These are phyloP conservation scores for Phytopythium sindhum DNA, from an alignment of 352 stramenopile species.

Conservation along the genomic window DNA sequence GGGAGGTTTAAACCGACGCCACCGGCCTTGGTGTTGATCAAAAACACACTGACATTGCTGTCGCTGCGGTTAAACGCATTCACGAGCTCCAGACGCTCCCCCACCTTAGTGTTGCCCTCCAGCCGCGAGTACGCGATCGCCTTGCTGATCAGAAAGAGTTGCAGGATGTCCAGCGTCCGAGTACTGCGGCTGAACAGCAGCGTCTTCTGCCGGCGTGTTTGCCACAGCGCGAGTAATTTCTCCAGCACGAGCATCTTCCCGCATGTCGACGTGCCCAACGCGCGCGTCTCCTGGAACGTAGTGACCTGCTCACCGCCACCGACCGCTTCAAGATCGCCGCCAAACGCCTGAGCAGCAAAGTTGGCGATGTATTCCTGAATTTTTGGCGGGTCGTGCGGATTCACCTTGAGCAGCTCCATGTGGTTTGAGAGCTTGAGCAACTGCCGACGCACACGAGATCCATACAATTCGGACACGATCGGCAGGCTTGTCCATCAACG, in stretches of 20 bases:
- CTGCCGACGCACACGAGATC: slow-evolving; percentile 65
- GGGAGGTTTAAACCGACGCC: slow-evolving; percentile 76
- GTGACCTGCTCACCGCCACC: slow-evolving; percentile 57
- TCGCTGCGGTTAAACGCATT: slow-evolving; percentile 67
- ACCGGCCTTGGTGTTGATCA: slow-evolving; percentile 78
- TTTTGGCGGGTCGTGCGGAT: slow-evolving; percentile 42
- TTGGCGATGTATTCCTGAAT: slow-evolving; percentile 50
- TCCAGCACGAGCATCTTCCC: slow-evolving; percentile 81
- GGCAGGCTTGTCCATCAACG: slow-evolving; percentile 35
- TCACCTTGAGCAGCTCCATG: slow-evolving; percentile 77
- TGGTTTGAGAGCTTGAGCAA: slow-evolving; percentile 80
- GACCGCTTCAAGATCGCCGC: slow-evolving; percentile 43
- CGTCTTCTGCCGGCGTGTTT: slow-evolving; percentile 59
- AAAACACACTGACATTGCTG: slow-evolving; percentile 58
- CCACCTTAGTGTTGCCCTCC: slow-evolving; percentile 71
- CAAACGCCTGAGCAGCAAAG: slow-evolving; percentile 63
- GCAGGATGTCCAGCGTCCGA: slow-evolving; percentile 79
- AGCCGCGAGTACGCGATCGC: slow-evolving; percentile 57
- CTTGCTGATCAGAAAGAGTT: slow-evolving; percentile 71
- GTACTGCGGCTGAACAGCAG: slow-evolving; percentile 77
- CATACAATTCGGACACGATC: slow-evolving; percentile 70
- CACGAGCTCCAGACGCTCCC: slow-evolving; percentile 69
- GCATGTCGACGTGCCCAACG: slow-evolving; percentile 65
- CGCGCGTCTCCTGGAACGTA: slow-evolving; percentile 50
- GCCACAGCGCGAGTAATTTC: slow-evolving; percentile 64